These are phyloP conservation scores for Eucalyptus dawsonii DNA, from an alignment of 345 rosid species.

Conservation along the genomic window DNA sequence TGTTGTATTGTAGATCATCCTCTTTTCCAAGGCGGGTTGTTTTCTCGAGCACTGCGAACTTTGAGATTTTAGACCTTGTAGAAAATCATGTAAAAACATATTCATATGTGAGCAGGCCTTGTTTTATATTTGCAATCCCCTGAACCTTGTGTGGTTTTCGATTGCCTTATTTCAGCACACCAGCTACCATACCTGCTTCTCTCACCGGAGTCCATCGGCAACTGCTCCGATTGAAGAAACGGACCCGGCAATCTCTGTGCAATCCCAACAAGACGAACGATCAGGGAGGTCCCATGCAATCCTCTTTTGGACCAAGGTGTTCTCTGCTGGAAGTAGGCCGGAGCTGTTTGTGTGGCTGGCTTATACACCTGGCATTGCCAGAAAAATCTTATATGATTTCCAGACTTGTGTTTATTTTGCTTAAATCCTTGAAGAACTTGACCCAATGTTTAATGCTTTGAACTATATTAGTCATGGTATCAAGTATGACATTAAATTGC, in stretches of 20 bases:
- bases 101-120: neutral
- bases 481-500: too few relatives aligned
- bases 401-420: neutral
- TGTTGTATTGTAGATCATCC: neutral
- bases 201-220: neutral
- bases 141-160: neutral
- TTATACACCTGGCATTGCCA: neutral
- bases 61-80: neutral
- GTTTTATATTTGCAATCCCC: neutral
- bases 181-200: neutral
- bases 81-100: neutral
- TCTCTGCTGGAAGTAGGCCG: neutral
- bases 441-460: neutral
- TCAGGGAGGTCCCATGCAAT: neutral
- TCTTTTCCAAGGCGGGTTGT: neutral
- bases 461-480: neutral
- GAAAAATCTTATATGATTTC: neutral
- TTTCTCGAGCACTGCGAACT: neutral
- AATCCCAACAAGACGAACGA: neutral
- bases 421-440: neutral
- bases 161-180: neutral
- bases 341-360: neutral
- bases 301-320: neutral
- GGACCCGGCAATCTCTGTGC: neutral
- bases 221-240: neutral